phyloP scores from a whole-genome alignment of 2,329 filamentous ascomycete species.

The Fusarium sp. region DNA sequence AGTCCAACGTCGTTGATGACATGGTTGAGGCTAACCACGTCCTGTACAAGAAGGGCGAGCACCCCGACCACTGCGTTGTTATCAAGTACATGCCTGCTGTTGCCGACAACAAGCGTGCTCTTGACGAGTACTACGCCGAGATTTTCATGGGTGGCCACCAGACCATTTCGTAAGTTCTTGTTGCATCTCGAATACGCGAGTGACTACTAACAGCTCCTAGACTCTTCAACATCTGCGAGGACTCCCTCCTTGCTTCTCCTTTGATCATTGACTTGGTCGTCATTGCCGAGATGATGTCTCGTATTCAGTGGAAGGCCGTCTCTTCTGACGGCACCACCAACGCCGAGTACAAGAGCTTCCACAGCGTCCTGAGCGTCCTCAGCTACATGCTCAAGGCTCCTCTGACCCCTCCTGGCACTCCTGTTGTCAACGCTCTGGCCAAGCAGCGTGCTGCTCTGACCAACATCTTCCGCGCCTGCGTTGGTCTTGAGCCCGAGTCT shows the following conservation, averaged over 20 bases:
- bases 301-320: conserved; percentile 87
- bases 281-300: conserved; percentile 97
- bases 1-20: conserved; percentile 99
- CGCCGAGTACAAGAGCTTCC: conserved; percentile 89
- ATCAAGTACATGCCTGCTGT: conserved; percentile 99
- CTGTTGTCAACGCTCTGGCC: conserved; percentile 92
- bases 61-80: conserved; percentile 97
- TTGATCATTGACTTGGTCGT: conserved; percentile 97
- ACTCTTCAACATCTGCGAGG: conserved; percentile 98
- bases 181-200: neutral
- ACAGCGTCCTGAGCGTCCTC: conserved; percentile 94
- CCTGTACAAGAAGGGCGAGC: conserved; percentile 90
- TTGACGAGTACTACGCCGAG: conserved; percentile 99
- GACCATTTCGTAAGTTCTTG: conserved; percentile 78
- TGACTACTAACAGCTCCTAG: conserved; percentile 57
- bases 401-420: conserved; percentile 91
- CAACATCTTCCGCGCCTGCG: conserved; percentile 98
- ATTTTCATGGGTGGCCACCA: conserved; percentile 99
- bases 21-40: conserved; percentile 97
- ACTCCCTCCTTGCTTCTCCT: conserved; percentile 93
- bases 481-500: conserved; percentile 95
- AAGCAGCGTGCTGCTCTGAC: conserved; percentile 95
- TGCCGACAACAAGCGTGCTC: conserved; percentile 97
- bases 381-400: conserved; percentile 99
- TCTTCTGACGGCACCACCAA: conserved; percentile 62